A percentile compares a stretch with the other conserved stretches of the same genome.
phyloP scores from a whole-genome alignment of 2,329 filamentous ascomycete genomes.

The Aphanoascus verrucosus region DNA sequence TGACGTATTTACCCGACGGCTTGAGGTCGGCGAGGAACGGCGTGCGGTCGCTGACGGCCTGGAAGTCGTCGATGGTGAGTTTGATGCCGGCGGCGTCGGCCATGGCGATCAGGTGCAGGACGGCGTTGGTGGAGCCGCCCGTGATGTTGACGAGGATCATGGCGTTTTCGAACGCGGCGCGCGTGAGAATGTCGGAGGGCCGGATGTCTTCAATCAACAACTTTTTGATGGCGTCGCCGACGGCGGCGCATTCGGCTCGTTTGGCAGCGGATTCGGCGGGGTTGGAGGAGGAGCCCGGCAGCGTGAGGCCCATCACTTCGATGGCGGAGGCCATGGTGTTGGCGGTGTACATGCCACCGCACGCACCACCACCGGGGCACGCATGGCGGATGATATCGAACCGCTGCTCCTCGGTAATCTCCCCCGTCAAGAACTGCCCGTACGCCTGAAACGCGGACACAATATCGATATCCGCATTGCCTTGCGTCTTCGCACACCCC shows the following conservation, averaged over 20 bases:
- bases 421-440: slow-evolving; percentile 82
- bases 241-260: slow-evolving; percentile 58
- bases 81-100: slow-evolving; percentile 71
- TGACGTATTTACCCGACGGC: slow-evolving; percentile 58
- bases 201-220: slow-evolving; percentile 66
- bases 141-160: slow-evolving; percentile 76
- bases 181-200: slow-evolving; percentile 67
- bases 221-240: slow-evolving; percentile 63
- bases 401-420: slow-evolving; percentile 81
- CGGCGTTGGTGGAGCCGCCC: slow-evolving; percentile 75
- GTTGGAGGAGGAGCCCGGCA: slow-evolving; percentile 72
- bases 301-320: slow-evolving; percentile 62
- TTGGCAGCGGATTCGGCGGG: slow-evolving; percentile 65
- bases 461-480: slow-evolving; percentile 73
- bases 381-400: slow-evolving; percentile 92
- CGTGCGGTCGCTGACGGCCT: slow-evolving; percentile 64
- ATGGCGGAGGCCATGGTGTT: slow-evolving; percentile 69
- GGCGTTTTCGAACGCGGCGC: slow-evolving; percentile 71
- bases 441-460: slow-evolving; percentile 97
- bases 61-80: slow-evolving; percentile 78
- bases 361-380: slow-evolving; percentile 73
- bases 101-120: slow-evolving; percentile 74
- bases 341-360: slow-evolving; percentile 75
- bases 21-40: slow-evolving; percentile 75
- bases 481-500: slow-evolving; percentile 67